These are phyloP conservation scores for Fusarium aywerte DNA, from an alignment of 2,329 filamentous ascomycete genomes.

Conservation along the genomic window DNA sequence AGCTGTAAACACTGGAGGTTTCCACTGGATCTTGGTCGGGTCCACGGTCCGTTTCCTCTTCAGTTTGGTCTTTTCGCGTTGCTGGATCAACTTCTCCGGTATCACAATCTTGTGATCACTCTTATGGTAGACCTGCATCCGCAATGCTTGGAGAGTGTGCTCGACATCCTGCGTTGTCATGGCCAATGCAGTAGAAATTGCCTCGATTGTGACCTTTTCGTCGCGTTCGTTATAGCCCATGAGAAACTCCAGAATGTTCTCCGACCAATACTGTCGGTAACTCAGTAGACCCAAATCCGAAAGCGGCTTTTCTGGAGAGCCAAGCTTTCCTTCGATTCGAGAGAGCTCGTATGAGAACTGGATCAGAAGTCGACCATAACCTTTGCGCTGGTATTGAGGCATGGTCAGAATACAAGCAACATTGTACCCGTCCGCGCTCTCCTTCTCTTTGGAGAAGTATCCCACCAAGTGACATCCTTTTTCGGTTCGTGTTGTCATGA, in stretches of 20 bases:
- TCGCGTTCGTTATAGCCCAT: conserved; percentile 75
- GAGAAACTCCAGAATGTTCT: conserved; percentile 90
- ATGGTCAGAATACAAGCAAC: conserved; percentile 97
- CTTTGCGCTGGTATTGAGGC: conserved; percentile 95
- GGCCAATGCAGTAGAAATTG: conserved; percentile 79
- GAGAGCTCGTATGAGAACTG: conserved; percentile 98
- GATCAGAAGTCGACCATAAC: conserved; percentile 91
- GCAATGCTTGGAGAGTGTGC: conserved; percentile 91
- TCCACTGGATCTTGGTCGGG: conserved; percentile 86
- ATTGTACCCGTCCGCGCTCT: conserved; percentile 96
- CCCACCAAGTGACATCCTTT: conserved; percentile 95
- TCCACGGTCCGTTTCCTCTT: conserved; percentile 84
- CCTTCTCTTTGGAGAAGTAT: conserved; percentile 99
- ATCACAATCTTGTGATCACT: conserved; percentile 96
- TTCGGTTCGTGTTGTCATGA: conserved; percentile 91
- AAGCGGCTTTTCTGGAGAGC: conserved; percentile 95
- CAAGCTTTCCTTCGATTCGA: conserved; percentile 93
- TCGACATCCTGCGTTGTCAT: conserved; percentile 99
- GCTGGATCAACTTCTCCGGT: conserved; percentile 82
- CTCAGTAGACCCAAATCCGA: conserved; percentile 92
- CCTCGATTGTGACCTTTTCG: conserved; percentile 84
- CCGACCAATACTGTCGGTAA: conserved; percentile 97
- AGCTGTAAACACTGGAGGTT: conserved; percentile 92
- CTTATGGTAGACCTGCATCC: conserved; percentile 96
- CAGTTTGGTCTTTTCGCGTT: conserved; percentile 80